Conservation (phyloP, 345 rosid species). For the Euphorbia pulcherrima region DNA sequence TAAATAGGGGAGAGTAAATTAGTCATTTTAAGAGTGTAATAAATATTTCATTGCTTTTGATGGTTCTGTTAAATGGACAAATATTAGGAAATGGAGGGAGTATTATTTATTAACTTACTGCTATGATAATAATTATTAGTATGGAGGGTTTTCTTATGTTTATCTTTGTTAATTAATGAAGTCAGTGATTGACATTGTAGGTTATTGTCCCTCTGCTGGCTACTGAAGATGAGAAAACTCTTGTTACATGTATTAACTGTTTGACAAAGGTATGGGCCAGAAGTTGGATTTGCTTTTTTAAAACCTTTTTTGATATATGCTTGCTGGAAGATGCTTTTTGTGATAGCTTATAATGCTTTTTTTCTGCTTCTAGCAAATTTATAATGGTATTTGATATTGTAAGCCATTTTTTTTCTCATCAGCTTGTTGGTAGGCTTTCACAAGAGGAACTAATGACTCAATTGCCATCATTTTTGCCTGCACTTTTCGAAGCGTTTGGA, state of each 20-base stretch:
- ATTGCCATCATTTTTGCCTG: constrained; percentile 84
- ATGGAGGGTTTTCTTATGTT: no score
- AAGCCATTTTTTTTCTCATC: constrained; percentile 26
- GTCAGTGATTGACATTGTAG: constrained; percentile 38
- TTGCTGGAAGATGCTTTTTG: neutral
- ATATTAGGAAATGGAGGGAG: no score
- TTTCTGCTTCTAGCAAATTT: no score
- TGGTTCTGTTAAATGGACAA: no score
- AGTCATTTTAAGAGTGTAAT: no score
- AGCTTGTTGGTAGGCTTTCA: constrained; percentile 93
- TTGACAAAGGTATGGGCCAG: constrained; percentile 78
- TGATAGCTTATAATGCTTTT: no score
- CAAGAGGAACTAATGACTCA: constrained; percentile 81
- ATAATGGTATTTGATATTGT: no score
- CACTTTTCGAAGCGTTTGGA: constrained; percentile 94
- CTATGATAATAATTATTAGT: no score
- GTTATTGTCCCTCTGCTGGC: constrained; percentile 82
- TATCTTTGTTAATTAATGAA: constrained; percentile 12
- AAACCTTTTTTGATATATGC: no score
- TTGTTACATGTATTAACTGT: constrained; percentile 84
- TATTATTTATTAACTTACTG: no score
- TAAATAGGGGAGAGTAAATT: no score
- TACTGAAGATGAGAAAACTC: constrained; percentile 90
- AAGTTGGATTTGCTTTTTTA: neutral
- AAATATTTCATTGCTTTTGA: no score